Evolutionary conservation across 1,284 basidiomycete species (phyloP), one percentile per base, ranked within the genome.

Genomic region (Peniophora sp.): DNA sequence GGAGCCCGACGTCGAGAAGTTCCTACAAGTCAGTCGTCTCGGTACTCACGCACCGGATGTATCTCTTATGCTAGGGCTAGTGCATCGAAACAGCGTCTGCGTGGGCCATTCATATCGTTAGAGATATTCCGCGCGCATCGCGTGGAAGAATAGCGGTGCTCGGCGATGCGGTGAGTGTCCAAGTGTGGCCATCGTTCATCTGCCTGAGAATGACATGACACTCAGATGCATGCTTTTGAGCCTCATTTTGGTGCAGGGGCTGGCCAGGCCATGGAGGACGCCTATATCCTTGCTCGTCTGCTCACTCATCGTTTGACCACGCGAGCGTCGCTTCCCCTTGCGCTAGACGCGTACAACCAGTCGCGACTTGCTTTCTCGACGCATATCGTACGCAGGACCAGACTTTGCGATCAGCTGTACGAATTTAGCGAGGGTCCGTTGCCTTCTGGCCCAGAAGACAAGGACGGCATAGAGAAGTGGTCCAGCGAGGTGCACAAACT

Each of bases 281-380:
- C 75, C 0, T 74, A 74, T 45, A 61, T 78, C 8, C 64, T 84
- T 15, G 71, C 71, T 41, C 62, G 67, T 23, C 64, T 85, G 10
- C 70, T 85, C 2, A 57, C 63, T 2, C 72, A 78, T 54, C 70
- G 75, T 1, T 60, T 66, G 53, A 73, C 76, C 2, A 70, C 64
- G 6, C 15, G 18, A n/a, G 37, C 37, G 18, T 5, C 15, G 5
- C 37, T 41, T 20, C 15, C 37, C 15, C n/a, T 5, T 5, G 37
- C 37, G 8, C 15, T 41, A 20, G 8, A n/a, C 6, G 37, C 37
- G n/a, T 41, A 41, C 37, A 20, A 41, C 8, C 15, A 41, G 37
- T 6, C 37, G 8, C 37, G 37, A 5, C 37, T 41, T 6, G 15
- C 37, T 17, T 41, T 41, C 37, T 41, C 37, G n/a, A 41, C 37